Base-by-base conservation (phyloP, 768 basidiomycete species). In the Mycena venus region DNA sequence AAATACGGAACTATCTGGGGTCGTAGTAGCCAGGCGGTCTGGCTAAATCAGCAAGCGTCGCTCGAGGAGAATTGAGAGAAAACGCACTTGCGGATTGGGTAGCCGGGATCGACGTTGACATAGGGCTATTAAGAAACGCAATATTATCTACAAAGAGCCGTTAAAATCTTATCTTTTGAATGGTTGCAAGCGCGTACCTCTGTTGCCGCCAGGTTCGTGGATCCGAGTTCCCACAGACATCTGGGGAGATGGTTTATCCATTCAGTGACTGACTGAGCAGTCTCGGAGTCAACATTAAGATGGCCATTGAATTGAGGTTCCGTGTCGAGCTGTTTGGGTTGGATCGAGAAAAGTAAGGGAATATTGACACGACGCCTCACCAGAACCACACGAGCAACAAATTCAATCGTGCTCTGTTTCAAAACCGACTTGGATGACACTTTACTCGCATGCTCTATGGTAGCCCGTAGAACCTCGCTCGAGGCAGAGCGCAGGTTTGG, bases 171-270 rank as follows among this genome's bases (percentile, higher is more conserved):
- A 83, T 84, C 90, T 93, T 65, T 38, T 17, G 59, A 71, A 29
- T 36, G 31, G 42, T 27, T 65, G 49, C 27, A 58, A 32, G 38
- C 12, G 51, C 86, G 75, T 62, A 94, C 96, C 89, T 95, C 91
- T 0, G 92, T 92, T 5, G 88, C 84, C 1, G 82, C 76, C 21
- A 88, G 80, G 79, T 95, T 90, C 65, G 82, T 89, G 12, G 82
- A 83, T 4, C 93, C 93, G 12, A 94, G 82, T 81, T 99, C 97
- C 97, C 97, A 99, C 5, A 99, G 85, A 8, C 88, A 88, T 82
- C 91, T 93, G 0, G 97, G 96, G 53, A 98, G 88, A 75, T 94
- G 91, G 31, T 88, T 81, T 21, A 96, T 75, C 96, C 97, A 98
- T 25, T 88, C 88, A 63, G 83, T 86, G 36, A 77, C 70, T 75